A percentile compares a stretch with the other conserved stretches of the same genome.
Evolutionary conservation across 495 filamentous ascomycete species (phyloP).

Genomic region (Platismatia glauca): DNA sequence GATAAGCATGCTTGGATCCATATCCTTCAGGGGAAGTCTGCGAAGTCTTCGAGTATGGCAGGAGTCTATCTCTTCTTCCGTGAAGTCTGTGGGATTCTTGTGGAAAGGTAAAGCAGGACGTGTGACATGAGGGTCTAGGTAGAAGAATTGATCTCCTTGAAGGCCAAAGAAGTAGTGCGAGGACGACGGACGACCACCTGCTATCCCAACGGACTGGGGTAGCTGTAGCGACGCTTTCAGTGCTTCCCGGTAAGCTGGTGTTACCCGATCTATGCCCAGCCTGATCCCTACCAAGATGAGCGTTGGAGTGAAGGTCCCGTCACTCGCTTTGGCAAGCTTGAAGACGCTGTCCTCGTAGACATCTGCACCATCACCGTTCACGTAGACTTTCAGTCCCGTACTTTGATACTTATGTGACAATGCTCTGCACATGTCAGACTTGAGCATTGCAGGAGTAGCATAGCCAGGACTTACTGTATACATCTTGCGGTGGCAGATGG

Average conservation of each 20-base stretch:
- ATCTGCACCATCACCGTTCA: conserved; percentile 80
- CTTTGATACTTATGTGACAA: conserved; percentile 53
- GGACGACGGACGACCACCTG: conserved; percentile 86
- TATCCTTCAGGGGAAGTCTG: conserved; percentile 74
- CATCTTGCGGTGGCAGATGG: conserved; percentile 95
- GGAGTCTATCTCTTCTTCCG: conserved; percentile 61
- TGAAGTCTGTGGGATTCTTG: conserved; percentile 44
- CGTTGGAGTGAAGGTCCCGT: conserved; percentile 64
- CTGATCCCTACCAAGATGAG: conserved; percentile 81
- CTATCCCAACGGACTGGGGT: conserved; percentile 87
- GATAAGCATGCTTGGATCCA: conserved; percentile 98
- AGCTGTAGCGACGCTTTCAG: conserved; percentile 73
- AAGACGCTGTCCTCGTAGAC: conserved; percentile 86
- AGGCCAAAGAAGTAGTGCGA: conserved; percentile 96
- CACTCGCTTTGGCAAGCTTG: conserved; percentile 56
- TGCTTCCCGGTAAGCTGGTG: conserved; percentile 83
- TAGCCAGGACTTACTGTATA: conserved; percentile 63
- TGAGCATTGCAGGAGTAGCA: no score
- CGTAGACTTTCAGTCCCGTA: conserved; percentile 66
- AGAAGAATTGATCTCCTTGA: conserved; percentile 85
- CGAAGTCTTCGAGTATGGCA: conserved; percentile 84
- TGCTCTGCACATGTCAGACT: conserved; percentile 47
- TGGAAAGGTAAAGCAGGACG: conserved; percentile 56
- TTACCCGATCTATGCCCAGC: conserved; percentile 88
- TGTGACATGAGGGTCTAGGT: conserved; percentile 86